phyloP scores from a whole-genome alignment of 352 stramenopile species.

The Thraustochytrium striatum region DNA sequence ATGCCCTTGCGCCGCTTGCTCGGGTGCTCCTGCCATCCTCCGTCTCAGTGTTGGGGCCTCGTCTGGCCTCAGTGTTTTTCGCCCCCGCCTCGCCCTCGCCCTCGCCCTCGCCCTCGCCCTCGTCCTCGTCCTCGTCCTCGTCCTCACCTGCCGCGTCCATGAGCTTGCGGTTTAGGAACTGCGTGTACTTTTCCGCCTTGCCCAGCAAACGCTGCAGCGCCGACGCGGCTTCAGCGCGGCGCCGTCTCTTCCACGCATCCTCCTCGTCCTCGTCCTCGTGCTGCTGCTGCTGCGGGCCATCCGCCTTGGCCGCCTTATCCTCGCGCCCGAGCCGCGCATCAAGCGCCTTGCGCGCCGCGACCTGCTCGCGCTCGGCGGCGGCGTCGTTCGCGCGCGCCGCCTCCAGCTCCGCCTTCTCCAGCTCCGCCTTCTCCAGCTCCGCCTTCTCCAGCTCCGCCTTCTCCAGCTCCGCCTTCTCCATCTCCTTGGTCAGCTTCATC shows the following conservation, averaged over 20 bases:
- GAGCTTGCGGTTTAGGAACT: constrained; percentile 46
- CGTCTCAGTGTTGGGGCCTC: neutral
- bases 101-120: too few relatives aligned
- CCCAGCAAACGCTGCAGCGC: constrained; percentile 29
- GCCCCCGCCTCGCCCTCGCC: too few relatives aligned
- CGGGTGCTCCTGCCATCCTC: too few relatives aligned
- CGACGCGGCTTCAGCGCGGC: neutral
- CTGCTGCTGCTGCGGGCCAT: constrained; percentile 4
- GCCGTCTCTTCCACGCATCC: neutral
- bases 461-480: neutral
- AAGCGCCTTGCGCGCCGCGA: neutral
- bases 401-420: neutral
- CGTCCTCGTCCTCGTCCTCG: neutral
- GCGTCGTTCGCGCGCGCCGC: too few relatives aligned
- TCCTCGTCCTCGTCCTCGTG: neutral
- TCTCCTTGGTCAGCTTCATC: too few relatives aligned
- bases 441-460: neutral
- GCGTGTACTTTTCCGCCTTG: constrained; percentile 49
- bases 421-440: neutral
- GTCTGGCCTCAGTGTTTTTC: neutral
- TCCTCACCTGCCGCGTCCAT: neutral
- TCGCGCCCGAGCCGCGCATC: neutral
- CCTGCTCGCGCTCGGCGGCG: neutral
- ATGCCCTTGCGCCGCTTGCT: neutral
- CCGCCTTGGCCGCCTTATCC: constrained; percentile 22